A percentile compares a stretch with the other conserved stretches of the same genome.
phyloP scores from a whole-genome alignment of 2,329 filamentous ascomycete species.

The Scedosporium apiospermum region DNA sequence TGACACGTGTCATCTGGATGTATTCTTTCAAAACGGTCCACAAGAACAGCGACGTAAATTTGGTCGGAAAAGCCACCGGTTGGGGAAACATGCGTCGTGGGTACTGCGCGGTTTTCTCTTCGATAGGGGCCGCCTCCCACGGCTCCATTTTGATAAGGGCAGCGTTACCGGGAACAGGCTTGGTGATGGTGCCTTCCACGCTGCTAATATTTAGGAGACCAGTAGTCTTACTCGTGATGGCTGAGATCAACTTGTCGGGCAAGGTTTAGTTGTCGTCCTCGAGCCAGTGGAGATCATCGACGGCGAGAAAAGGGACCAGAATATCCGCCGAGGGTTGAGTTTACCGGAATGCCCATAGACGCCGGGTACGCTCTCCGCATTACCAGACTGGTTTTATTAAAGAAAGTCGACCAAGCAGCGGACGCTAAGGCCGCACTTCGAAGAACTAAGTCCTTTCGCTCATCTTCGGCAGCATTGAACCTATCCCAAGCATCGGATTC shows the following conservation, averaged over 20 bases:
- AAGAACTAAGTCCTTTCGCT: not conserved
- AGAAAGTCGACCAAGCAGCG: not conserved
- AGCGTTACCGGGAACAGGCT: not conserved
- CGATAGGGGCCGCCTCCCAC: not conserved
- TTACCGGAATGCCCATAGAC: not conserved
- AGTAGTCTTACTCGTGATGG: not conserved
- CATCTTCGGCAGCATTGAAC: not conserved
- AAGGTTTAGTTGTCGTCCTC: not conserved
- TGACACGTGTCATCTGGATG: not conserved
- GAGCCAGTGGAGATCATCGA: not conserved
- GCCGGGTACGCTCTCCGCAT: not conserved
- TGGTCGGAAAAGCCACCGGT: not conserved
- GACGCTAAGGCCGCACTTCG: not conserved
- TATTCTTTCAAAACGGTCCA: not conserved
- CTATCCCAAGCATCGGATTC: not conserved
- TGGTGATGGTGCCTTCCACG: not conserved
- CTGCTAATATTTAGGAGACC: not conserved
- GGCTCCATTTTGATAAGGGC: not conserved
- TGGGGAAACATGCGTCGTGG: not conserved
- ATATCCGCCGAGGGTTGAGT: not conserved
- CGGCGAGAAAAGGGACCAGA: not conserved
- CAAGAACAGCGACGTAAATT: not conserved
- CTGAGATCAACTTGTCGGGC: not conserved
- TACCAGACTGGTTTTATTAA: not conserved
- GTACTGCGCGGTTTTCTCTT: not conserved